Evolutionary conservation across 1,139 yeast genomes (phyloP).

Genomic region (Hemisphaericaspora xylanilytica): DNA sequence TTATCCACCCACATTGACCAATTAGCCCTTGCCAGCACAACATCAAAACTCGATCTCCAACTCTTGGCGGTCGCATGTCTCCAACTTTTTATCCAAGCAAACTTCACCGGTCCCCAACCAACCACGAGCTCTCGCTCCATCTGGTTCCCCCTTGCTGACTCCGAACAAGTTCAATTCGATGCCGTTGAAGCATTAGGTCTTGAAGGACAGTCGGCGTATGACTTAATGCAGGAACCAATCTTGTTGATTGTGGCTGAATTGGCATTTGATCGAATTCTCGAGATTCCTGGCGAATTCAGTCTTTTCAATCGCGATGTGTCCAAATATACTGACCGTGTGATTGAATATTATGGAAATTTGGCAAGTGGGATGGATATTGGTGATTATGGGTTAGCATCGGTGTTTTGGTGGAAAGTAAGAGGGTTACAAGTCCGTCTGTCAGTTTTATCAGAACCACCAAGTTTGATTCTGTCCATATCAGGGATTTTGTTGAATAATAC

Average conservation of each 20-base stretch:
- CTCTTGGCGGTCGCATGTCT: slow-evolving; percentile 55
- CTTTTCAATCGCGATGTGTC: slow-evolving; percentile 17
- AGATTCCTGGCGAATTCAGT: slow-evolving; percentile 28
- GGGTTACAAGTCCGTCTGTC: slow-evolving; percentile 62
- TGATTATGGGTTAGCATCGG: slow-evolving; percentile 42
- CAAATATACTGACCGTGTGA: slow-evolving; percentile 18
- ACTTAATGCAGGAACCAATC: slow-evolving; percentile 54
- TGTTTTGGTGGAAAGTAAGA: slow-evolving; percentile 74
- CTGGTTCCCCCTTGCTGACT: slow-evolving; percentile 32
- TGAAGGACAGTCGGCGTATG: slow-evolving; percentile 66
- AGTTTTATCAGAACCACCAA: slow-evolving; percentile 56
- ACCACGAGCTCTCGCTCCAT: slow-evolving; percentile 34
- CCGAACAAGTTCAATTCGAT: slow-evolving; percentile 28
- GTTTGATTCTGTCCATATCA: slow-evolving; percentile 41
- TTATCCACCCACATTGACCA: slow-evolving; percentile 20
- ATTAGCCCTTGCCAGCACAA: slow-evolving; percentile 6
- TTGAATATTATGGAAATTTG: slow-evolving; percentile 20
- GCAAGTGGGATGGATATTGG: slow-evolving; percentile 14
- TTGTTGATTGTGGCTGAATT: slow-evolving; percentile 47
- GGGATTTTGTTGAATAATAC: slow-evolving; percentile 36
- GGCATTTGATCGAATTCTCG: slow-evolving; percentile 50
- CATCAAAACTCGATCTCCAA: slow-evolving; percentile 25
- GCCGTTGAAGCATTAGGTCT: slow-evolving; percentile 42
- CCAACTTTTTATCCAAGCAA: slow-evolving; percentile 70
- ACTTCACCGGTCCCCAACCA: slow-evolving; percentile 80